These are phyloP conservation scores for Coprinellus micaceus DNA, from an alignment of 768 basidiomycete species.

Conservation along the genomic window DNA sequence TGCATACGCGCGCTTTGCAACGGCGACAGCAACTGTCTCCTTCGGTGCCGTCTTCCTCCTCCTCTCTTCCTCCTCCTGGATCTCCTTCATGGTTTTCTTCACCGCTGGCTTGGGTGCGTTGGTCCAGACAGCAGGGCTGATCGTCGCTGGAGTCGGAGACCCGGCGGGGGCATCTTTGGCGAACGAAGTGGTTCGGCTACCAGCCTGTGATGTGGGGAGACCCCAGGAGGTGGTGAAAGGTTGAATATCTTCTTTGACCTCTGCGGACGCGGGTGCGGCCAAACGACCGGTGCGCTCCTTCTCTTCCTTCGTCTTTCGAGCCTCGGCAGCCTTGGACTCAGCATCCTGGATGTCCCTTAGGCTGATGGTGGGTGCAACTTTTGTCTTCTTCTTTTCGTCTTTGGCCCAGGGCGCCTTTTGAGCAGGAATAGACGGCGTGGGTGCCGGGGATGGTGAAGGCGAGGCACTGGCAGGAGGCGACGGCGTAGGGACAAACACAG, in stretches of 20 bases:
- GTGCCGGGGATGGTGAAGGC: not conserved
- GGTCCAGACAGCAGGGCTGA: slow-evolving; percentile 61
- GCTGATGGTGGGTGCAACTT: slow-evolving; percentile 63
- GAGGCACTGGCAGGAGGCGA: not conserved
- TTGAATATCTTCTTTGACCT: slow-evolving; percentile 53
- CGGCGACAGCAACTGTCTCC: slow-evolving; percentile 54
- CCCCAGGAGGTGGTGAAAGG: slow-evolving; percentile 79
- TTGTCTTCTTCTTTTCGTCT: slow-evolving; percentile 53
- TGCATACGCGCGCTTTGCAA: slow-evolving; percentile 70
- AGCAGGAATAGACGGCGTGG: slow-evolving; percentile 2
- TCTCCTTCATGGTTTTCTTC: slow-evolving; percentile 98
- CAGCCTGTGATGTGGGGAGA: slow-evolving; percentile 78
- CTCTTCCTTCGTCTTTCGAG: slow-evolving; percentile 62
- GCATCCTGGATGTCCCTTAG: slow-evolving; percentile 94
- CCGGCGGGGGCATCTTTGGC: slow-evolving; percentile 42
- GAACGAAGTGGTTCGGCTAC: slow-evolving; percentile 37
- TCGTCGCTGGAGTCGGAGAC: slow-evolving; percentile 16
- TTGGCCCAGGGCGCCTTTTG: slow-evolving; percentile 15
- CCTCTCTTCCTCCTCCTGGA: slow-evolving; percentile 94
- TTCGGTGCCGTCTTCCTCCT: slow-evolving; percentile 67
- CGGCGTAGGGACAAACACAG: too few relatives aligned
- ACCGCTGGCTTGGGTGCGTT: slow-evolving; percentile 49
- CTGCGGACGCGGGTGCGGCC: slow-evolving; percentile 41
- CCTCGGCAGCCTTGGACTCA: slow-evolving; percentile 78
- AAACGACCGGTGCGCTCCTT: slow-evolving; percentile 60